A percentile compares a stretch with the other conserved stretches of the same genome.
Evolutionary conservation across 164 flowering plant genomes (phyloP).

Genomic region (Warburgia ugandensis): DNA sequence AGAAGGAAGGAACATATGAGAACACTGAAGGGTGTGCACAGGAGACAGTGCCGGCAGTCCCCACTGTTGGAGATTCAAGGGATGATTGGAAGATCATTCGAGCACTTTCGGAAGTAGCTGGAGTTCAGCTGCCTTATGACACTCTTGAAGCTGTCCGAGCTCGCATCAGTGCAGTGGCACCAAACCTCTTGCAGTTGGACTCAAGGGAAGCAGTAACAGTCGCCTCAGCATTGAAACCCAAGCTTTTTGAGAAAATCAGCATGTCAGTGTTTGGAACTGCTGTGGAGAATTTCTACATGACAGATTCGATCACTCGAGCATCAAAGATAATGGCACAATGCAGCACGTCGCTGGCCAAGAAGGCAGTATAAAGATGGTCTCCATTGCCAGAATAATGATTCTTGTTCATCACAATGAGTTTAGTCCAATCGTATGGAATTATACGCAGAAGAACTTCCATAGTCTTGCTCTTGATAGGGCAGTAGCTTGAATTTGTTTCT

Average conservation of each 20-base stretch:
- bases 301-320: conserved; percentile 87
- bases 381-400: conserved; percentile 9
- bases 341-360: conserved; percentile 47
- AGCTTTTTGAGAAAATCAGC: conserved; percentile 28
- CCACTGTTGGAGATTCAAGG: conserved; percentile 95
- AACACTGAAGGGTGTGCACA: conserved; percentile 94
- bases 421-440: no score
- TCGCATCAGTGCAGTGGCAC: conserved; percentile 73
- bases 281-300: conserved; percentile 92
- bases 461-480: no score
- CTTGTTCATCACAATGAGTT: no score
- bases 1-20: conserved; percentile 88
- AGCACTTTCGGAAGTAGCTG: conserved; percentile 87
- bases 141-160: conserved; percentile 43
- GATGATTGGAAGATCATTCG: conserved; percentile 98
- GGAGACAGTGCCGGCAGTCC: conserved; percentile 84
- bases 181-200: conserved; percentile 63
- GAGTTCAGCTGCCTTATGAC: conserved; percentile 61
- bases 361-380: conserved; percentile 18
- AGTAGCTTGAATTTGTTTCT: no score
- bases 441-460: no score
- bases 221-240: conserved; percentile 42
- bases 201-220: conserved; percentile 64
- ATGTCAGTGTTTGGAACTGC: conserved; percentile 36
- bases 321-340: conserved; percentile 99